Conservation (phyloP, 169 alveolate genomes). For the Plasmodium gaboni region DNA sequence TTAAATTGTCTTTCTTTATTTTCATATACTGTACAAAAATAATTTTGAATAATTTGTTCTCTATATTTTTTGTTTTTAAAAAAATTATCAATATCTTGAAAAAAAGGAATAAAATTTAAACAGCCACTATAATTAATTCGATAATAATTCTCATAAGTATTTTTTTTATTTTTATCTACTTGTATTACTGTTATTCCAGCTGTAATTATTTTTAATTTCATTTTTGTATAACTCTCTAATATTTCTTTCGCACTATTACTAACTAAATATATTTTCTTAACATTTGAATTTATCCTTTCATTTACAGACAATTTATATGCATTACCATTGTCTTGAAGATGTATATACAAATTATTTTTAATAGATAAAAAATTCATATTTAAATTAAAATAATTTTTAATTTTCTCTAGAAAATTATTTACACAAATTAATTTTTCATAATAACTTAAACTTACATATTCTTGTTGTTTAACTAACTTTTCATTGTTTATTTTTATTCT, state of each 20-base stretch:
- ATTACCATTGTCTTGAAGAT: conserved; percentile 57
- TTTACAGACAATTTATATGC: conserved; percentile 17
- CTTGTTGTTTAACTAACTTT: conserved; percentile 60
- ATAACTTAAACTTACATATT: conserved; percentile 51
- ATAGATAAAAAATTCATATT: conserved; percentile 60
- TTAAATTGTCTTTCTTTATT: conserved; percentile 50
- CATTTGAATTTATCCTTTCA: conserved; percentile 43
- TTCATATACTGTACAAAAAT: conserved; percentile 66
- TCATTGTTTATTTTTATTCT: conserved; percentile 9
- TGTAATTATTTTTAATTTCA: conserved; percentile 67
- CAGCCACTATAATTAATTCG: conserved; percentile 77
- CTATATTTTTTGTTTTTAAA: conserved; percentile 37
- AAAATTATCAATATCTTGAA: conserved; percentile 61
- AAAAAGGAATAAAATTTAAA: conserved; percentile 58
- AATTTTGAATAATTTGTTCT: conserved; percentile 41
- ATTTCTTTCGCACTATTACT: conserved; percentile 52
- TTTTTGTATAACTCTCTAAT: conserved; percentile 70
- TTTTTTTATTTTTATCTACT: conserved; percentile 74
- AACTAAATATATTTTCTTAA: conserved; percentile 71
- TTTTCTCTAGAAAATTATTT: conserved; percentile 41
- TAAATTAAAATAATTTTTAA: conserved; percentile 68
- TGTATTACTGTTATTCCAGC: conserved; percentile 77
- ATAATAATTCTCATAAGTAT: conserved; percentile 45
- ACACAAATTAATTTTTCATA: conserved; percentile 35
- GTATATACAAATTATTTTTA: conserved; percentile 71